Evolutionary conservation across 1,139 yeast species (phyloP).

Genomic region (Blastobotrys serpentis): DNA sequence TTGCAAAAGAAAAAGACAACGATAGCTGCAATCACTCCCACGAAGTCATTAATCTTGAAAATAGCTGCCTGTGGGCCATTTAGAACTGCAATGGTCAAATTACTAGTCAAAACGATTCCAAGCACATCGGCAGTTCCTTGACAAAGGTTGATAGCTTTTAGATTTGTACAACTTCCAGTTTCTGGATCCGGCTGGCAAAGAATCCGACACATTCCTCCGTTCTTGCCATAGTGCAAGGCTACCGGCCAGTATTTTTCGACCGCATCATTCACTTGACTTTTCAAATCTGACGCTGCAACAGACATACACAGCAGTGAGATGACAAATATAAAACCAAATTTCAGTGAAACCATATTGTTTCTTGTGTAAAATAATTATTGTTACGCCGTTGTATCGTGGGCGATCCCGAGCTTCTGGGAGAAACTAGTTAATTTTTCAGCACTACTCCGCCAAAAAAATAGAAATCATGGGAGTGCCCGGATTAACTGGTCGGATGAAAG

Average conservation of each 20-base stretch:
- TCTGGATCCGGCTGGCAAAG: constrained; percentile 1
- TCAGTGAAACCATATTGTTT: not conserved
- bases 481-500: constrained; percentile 11
- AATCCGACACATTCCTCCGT: not conserved
- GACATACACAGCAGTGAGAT: not conserved
- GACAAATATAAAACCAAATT: not conserved
- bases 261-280: not conserved
- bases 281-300: not conserved
- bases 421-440: not conserved
- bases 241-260: not conserved
- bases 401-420: too few species aligned
- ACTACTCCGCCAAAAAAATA: too few species aligned
- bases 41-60: not conserved
- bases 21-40: not conserved
- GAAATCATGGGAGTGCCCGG: constrained; percentile 19
- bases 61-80: not conserved
- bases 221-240: not conserved
- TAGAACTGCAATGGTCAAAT: constrained; percentile 3
- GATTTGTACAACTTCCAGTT: not conserved
- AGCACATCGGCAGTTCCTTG: constrained; percentile 4
- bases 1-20: constrained; percentile 1
- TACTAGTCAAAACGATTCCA: constrained; percentile 5
- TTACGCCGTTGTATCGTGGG: too few species aligned
- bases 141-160: not conserved
- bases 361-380: too few species aligned